phyloP scores from a whole-genome alignment of 805 yeast species.

The Yamadazyma philogaea region DNA sequence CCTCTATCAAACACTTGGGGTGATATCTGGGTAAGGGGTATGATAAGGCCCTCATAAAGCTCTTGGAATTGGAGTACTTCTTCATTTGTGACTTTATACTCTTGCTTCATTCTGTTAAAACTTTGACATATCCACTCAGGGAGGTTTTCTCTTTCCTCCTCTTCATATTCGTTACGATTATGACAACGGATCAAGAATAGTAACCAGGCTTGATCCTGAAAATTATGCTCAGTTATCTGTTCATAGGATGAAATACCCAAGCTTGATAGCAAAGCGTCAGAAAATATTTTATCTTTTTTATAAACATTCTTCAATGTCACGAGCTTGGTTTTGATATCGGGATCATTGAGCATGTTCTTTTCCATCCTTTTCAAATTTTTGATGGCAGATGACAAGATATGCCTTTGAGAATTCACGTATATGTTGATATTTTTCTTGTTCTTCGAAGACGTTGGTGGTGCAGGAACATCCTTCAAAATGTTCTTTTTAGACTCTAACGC shows the following conservation, averaged over 20 bases:
- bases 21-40: constrained; percentile 44
- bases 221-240: constrained; percentile 45
- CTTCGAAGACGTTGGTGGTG: constrained; percentile 8
- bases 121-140: constrained; percentile 51
- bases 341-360: constrained; percentile 37
- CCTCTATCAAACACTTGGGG: constrained; percentile 58
- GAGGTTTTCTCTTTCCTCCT: constrained; percentile 26
- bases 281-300: constrained; percentile 52
- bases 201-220: constrained; percentile 57
- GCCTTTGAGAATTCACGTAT: constrained; percentile 50
- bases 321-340: constrained; percentile 41
- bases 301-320: constrained; percentile 56
- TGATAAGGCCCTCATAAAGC: constrained; percentile 52
- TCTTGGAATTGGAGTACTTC: constrained; percentile 56
- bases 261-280: constrained; percentile 51
- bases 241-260: constrained; percentile 58
- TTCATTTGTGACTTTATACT: constrained; percentile 41
- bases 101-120: constrained; percentile 36
- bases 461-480: constrained; percentile 15
- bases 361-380: constrained; percentile 48
- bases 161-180: constrained; percentile 38
- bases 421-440: constrained; percentile 29
- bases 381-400: constrained; percentile 41
- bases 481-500: constrained; percentile 53
- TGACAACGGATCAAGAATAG: constrained; percentile 62